Percentiles rank a stretch among this genome's conserved stretches.
phyloP scores from a whole-genome alignment of 2,329 filamentous ascomycete genomes.

The Diaporthe citrichinensis region DNA sequence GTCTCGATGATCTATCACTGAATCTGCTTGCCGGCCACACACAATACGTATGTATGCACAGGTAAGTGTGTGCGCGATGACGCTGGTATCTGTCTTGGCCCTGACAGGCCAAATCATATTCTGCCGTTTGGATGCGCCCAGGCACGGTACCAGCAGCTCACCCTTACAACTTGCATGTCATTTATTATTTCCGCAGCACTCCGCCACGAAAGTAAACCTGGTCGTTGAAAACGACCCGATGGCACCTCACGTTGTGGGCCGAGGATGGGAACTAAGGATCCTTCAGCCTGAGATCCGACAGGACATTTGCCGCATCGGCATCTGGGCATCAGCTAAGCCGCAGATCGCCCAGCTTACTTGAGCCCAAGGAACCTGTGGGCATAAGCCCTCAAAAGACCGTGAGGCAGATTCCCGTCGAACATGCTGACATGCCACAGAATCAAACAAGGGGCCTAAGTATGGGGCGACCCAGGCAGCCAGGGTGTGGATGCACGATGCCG shows the following conservation, averaged over 20 bases:
- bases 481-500: not conserved
- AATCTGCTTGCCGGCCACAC: not conserved
- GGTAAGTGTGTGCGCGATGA: conserved; percentile 2
- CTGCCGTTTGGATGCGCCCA: not conserved
- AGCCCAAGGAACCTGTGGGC: not conserved
- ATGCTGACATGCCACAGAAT: not conserved
- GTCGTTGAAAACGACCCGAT: not conserved
- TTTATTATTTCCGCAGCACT: not conserved
- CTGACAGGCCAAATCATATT: not conserved
- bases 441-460: not conserved
- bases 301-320: not conserved
- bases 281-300: not conserved
- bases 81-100: conserved; percentile 4
- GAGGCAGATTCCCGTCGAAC: not conserved
- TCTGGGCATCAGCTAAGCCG: not conserved
- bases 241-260: conserved; percentile 16
- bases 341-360: not conserved
- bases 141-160: not conserved
- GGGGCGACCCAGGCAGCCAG: conserved; percentile 1
- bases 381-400: not conserved
- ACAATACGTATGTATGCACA: not conserved
- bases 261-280: not conserved
- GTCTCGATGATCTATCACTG: not conserved
- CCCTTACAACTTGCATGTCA: not conserved
- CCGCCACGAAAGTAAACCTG: not conserved